phyloP scores from a whole-genome alignment of 2,329 filamentous ascomycete species.

The Thelonectria blattea region DNA sequence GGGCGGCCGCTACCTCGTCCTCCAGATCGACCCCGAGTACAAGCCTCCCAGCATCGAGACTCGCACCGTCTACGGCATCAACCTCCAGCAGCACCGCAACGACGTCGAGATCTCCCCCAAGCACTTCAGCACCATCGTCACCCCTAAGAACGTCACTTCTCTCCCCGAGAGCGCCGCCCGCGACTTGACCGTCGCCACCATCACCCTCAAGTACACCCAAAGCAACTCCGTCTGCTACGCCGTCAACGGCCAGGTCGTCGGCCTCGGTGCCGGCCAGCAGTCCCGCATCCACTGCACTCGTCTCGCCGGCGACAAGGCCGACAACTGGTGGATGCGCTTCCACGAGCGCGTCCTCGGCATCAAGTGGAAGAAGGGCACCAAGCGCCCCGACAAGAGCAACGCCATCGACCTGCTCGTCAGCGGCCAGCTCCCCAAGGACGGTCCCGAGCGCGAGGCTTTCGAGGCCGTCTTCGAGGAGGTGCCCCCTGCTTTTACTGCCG shows the following conservation, averaged over 20 bases:
- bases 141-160: conserved; percentile 75
- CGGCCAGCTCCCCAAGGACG: conserved; percentile 82
- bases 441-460: conserved; percentile 84
- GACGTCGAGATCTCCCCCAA: conserved; percentile 84
- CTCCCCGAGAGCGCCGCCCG: conserved; percentile 83
- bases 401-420: conserved; percentile 95
- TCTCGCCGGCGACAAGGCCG: conserved; percentile 95
- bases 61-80: conserved; percentile 89
- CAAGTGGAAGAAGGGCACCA: conserved; percentile 97
- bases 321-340: conserved; percentile 99
- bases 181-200: conserved; percentile 93
- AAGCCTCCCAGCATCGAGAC: conserved; percentile 81
- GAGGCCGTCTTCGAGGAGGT: conserved; percentile 91
- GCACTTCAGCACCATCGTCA: conserved; percentile 85
- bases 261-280: conserved; percentile 95
- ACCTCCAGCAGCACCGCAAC: conserved; percentile 89
- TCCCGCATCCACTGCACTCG: conserved; percentile 98
- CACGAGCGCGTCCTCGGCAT: conserved; percentile 85
- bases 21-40: conserved; percentile 92
- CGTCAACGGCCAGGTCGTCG: conserved; percentile 89
- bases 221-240: conserved; percentile 99
- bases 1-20: conserved; percentile 92
- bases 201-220: conserved; percentile 98
- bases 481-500: conserved; percentile 77
- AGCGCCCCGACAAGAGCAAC: conserved; percentile 97